Evolutionary conservation across 768 basidiomycete species (phyloP), one percentile per base, ranked within the genome.

Genomic region (Erythrobasidium yunnanense): DNA sequence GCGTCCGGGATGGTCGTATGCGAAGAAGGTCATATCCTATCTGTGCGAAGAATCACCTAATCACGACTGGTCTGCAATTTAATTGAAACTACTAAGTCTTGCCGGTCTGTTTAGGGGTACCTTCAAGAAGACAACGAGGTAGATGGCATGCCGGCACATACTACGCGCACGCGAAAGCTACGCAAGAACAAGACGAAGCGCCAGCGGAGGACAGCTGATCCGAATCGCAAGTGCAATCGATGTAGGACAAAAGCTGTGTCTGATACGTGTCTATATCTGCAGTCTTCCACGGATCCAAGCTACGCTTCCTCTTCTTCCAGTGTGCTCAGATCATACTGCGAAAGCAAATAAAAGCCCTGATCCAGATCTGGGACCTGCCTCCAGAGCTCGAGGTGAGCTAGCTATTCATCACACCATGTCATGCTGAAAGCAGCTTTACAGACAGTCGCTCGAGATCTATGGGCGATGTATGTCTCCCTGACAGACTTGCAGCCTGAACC

Each of bases 11-110:
- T 70, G 18, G 72, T 74, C 1, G 72, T 75, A 4, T 78, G 77
- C 68, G 77, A 77, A 49, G 77, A 77, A 33, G 77, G 77, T 20
- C 77, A 78, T 69, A 72, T 78, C 23, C 71, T 74, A 7, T 42
- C 38, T 11, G 38, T 42, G n/a, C 25, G 29, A n/a, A 20, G 54
- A 20, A 55, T n/a, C 11, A 55, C 4, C n/a, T n/a, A n/a, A n/a
- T n/a, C n/a, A n/a, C 22, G 33, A 23, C 25, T 34, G 22, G 29
- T 17, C 45, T 17, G 56, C 22, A 42, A 33, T 67, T 55, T 42
- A 25, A 25, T 25, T 51, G 49, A 51, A 13, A 66, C 27, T 13
- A 7, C 33, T 7, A 15, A 42, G 11, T 11, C n/a, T n/a, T n/a
- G n/a, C n/a, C 38, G 38, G 38, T 42, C 11, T n/a, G 15, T 8